Percentiles rank a stretch among this genome's conserved stretches.
Evolutionary conservation across 106 monocot genomes (phyloP).

Genomic region (Dendrobium huoshanense): DNA sequence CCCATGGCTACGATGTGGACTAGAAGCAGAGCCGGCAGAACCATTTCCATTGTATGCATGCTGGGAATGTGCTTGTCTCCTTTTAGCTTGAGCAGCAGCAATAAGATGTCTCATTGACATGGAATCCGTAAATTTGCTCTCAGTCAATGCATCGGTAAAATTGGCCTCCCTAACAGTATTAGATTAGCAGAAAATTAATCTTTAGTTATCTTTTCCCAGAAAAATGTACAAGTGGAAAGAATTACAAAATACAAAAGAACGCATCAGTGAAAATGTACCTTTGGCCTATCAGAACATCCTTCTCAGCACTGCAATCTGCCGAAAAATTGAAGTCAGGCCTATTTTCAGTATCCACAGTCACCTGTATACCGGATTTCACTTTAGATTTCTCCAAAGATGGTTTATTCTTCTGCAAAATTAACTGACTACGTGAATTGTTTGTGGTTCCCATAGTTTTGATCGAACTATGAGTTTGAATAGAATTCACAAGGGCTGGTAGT

Average conservation of each 20-base stretch:
- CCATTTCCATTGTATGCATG: conserved; percentile 18
- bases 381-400: conserved; percentile 29
- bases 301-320: conserved; percentile 36
- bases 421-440: conserved; percentile 2
- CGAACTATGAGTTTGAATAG: not conserved
- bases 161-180: conserved; percentile 17
- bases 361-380: conserved; percentile 27
- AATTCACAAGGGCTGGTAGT: not conserved
- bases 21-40: conserved; percentile 25
- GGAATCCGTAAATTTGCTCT: conserved; percentile 36
- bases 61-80: conserved; percentile 52
- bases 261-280: conserved; percentile 18
- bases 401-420: conserved; percentile 22
- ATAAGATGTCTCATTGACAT: conserved; percentile 85
- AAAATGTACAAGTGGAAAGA: not conserved
- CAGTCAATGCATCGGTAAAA: conserved; percentile 15
- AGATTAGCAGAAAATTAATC: conserved; percentile 26
- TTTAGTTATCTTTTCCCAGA: not conserved
- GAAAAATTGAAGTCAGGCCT: conserved; percentile 54
- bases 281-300: conserved; percentile 25
- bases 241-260: conserved; percentile 5
- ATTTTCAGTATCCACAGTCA: conserved; percentile 27
- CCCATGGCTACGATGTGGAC: conserved; percentile 31
- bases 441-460: not conserved
- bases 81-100: conserved; percentile 90